Base-by-base conservation (phyloP, 108 stramenopile species). In the Stephanodiscus minutulus region DNA sequence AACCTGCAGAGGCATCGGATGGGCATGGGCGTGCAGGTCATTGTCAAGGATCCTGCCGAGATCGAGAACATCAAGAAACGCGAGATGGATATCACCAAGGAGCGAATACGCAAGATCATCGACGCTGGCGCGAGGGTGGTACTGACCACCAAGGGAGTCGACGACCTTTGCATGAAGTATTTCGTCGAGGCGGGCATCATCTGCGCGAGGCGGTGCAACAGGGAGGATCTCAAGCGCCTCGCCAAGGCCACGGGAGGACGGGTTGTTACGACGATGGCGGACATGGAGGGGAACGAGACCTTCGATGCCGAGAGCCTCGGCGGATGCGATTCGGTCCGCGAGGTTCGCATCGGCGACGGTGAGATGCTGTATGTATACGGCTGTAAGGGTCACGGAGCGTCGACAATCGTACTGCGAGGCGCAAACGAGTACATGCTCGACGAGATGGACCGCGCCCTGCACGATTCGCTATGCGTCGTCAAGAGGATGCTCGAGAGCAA, bases 381-480 rank as follows among this genome's bases (percentile, higher is more conserved):
- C 47, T 94, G 87, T 64, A 78, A 81, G 56, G 94, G 94, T 7
- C 78, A 79, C 36, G 91, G 92, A 9, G 96, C 98, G 9, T 94
- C 96, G 47, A 98, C 98, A 1, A 91, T 99, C 59, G 95, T 99
- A 35, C 85, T 99, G 53, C 89, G 99, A 17, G 99, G 99, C 27
- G 98, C 99, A 50, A 99, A 99, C 83, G 98, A 99, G 61, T 99
- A 96, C 90, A 95, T 98, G 94, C 84, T 99, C 49, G 99, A 99
- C 80, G 99, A 99, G 81, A 97, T 98, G 94, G 98, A 99, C 73
- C 89, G 99, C 27, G 96, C 98, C 25, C 85, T 99, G 43, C 98
- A 99, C 76, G 99, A 99, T 84, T 87, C 95, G 7, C 77, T 99
- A 25, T 98, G 97, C 77, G 96, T 99, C 43, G 90, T 99, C 61